Conservation (phyloP, 805 yeast genomes). For the Yarrowia sp. region DNA sequence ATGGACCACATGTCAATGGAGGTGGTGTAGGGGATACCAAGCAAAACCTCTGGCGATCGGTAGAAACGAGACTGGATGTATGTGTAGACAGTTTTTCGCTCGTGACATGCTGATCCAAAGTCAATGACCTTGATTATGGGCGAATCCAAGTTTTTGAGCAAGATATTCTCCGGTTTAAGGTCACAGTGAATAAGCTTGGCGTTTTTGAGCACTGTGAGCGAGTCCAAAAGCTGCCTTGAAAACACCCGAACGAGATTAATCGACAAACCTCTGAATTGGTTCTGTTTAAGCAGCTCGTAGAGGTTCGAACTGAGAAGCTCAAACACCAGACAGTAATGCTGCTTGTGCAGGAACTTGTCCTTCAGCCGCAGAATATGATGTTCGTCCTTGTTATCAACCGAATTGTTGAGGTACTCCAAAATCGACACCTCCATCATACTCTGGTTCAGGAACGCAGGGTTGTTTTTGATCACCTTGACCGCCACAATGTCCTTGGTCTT, state of each 20-base stretch:
- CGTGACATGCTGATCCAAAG: slow-evolving; percentile 94
- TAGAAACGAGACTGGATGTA: slow-evolving; percentile 91
- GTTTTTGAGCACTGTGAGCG: slow-evolving; percentile 75
- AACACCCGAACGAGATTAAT: slow-evolving; percentile 75
- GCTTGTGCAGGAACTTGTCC: slow-evolving; percentile 89
- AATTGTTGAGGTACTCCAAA: slow-evolving; percentile 73
- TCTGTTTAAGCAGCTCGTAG: slow-evolving; percentile 87
- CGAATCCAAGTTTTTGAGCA: slow-evolving; percentile 72
- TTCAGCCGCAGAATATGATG: slow-evolving; percentile 74
- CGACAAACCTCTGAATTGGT: slow-evolving; percentile 86
- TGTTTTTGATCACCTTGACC: slow-evolving; percentile 89
- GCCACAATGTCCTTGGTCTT: slow-evolving; percentile 85
- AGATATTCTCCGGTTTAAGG: slow-evolving; percentile 91
- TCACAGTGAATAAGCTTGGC: slow-evolving; percentile 92
- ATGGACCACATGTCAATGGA: slow-evolving; percentile 97
- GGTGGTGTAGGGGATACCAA: slow-evolving; percentile 88
- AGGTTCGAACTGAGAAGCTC: slow-evolving; percentile 84
- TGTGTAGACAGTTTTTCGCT: slow-evolving; percentile 82
- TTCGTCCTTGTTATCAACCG: slow-evolving; percentile 64
- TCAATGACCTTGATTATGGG: slow-evolving; percentile 91
- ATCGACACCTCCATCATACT: slow-evolving; percentile 86
- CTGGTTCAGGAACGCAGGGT: slow-evolving; percentile 87
- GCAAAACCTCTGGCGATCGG: slow-evolving; percentile 89
- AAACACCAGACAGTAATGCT: slow-evolving; percentile 89
- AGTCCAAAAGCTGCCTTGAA: slow-evolving; percentile 75